Evolutionary conservation across 2,329 filamentous ascomycete genomes (phyloP).

Genomic region (Tolypocladium ovalisporum): DNA sequence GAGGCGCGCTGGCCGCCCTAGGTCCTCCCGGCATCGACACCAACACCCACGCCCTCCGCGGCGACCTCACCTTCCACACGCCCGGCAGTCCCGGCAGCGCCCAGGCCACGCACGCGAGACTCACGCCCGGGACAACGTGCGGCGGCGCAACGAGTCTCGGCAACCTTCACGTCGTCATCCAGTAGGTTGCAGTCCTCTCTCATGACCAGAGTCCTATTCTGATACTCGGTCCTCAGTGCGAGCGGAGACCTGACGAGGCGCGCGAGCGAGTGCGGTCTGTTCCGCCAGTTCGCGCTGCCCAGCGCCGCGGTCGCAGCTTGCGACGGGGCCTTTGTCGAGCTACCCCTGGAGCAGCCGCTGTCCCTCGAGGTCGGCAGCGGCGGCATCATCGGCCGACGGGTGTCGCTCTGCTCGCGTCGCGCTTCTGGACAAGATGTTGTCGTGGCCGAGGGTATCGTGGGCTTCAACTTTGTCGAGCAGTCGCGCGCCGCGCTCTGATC

Average conservation of each 20-base stretch:
- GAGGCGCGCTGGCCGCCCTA: slow-evolving; percentile 35
- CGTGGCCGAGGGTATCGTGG: slow-evolving; percentile 38
- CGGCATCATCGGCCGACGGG: slow-evolving; percentile 37
- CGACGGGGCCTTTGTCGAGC: slow-evolving; percentile 16
- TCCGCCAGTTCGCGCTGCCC: slow-evolving; percentile 24
- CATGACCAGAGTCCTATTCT: background rate
- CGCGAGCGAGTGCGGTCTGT: slow-evolving; percentile 29
- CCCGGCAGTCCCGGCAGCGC: slow-evolving; percentile 24
- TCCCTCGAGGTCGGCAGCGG: slow-evolving; percentile 31
- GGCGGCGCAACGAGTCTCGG: slow-evolving; percentile 6
- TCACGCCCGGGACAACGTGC: slow-evolving; percentile 19
- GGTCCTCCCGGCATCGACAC: slow-evolving; percentile 13
- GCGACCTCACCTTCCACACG: slow-evolving; percentile 33
- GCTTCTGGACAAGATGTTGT: slow-evolving; percentile 15
- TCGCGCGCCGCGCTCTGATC: background rate
- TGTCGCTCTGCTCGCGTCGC: slow-evolving; percentile 25
- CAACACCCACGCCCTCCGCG: slow-evolving; percentile 8
- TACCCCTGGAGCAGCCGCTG: slow-evolving; percentile 25
- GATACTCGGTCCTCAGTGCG: slow-evolving; percentile 6
- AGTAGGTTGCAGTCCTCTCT: slow-evolving; percentile 21
- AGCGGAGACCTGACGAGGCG: slow-evolving; percentile 31
- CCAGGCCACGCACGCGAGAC: slow-evolving; percentile 30
- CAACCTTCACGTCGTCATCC: slow-evolving; percentile 28
- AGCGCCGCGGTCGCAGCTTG: background rate
- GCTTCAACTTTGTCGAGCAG: slow-evolving; percentile 28